A percentile compares a stretch with the other conserved stretches of the same genome.
Conservation (phyloP, 2,329 filamentous ascomycete species). For the Fusarium subtropicale region DNA sequence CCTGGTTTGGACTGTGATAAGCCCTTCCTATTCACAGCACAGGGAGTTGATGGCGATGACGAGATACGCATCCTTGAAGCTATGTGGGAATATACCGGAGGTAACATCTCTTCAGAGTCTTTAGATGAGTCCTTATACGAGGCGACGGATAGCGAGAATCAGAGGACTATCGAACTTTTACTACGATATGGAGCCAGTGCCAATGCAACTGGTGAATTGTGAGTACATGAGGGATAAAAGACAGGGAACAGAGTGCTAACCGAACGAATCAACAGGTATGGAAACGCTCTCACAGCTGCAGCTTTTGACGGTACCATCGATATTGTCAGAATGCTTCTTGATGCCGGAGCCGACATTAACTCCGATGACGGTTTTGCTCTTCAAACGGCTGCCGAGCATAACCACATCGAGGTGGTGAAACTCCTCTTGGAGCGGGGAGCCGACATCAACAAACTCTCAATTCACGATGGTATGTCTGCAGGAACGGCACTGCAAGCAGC, state of each 20-base stretch:
- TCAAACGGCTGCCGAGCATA: conserved; percentile 53
- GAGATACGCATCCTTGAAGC: conserved; percentile 53
- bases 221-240: background rate
- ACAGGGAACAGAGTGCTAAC: background rate
- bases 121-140: conserved; percentile 53
- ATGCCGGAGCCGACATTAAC: conserved; percentile 52
- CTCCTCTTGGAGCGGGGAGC: conserved; percentile 52
- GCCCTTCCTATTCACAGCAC: conserved; percentile 51
- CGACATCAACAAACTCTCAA: conserved; percentile 51
- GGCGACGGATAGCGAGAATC: conserved; percentile 55
- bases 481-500: conserved; percentile 57
- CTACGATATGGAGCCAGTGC: conserved; percentile 52
- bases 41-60: conserved; percentile 47
- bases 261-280: conserved; percentile 27
- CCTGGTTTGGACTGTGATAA: conserved; percentile 51
- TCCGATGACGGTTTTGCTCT: conserved; percentile 53
- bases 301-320: conserved; percentile 52
- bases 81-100: conserved; percentile 54
- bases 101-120: conserved; percentile 48
- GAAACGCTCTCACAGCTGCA: conserved; percentile 50
- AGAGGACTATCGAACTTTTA: conserved; percentile 52
- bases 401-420: conserved; percentile 52
- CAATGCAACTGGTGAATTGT: conserved; percentile 55
- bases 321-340: conserved; percentile 50
- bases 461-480: conserved; percentile 44